Evolutionary conservation across 495 filamentous ascomycete genomes (phyloP), one percentile per base, ranked within the genome.

Genomic region (Tetracladium marchalianum): DNA sequence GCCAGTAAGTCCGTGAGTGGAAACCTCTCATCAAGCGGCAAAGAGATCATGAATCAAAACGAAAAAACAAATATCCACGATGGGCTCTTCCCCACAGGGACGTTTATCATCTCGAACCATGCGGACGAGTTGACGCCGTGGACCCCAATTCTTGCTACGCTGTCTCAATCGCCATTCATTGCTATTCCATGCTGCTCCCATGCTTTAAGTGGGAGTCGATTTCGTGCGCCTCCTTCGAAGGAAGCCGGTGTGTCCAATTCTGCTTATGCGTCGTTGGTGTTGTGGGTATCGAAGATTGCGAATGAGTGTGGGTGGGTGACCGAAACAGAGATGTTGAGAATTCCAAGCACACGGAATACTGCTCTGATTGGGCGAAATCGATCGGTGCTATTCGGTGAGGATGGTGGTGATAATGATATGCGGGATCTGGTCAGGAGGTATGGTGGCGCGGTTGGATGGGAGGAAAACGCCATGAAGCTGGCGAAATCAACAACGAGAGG

Each of bases 21-120:
- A 27, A 27, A 27, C 3, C 5, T 38, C 19, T 2, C 18, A 15
- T 4, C 19, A 39, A 45, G 22, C 11, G 41, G 41, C 37, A 31
- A 17, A 24, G 18, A 32, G 8, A 27, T 3, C 22, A 27, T 3
- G 22, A n/a, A 10, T 3, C 39, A 60, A 62, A 33, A 58, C 61
- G 17, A 32, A 16, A 39, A n/a, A 47, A 16, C 39, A n/a, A 41
- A 41, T 27, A 70, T 76, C 33, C 83, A 90, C 51, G 69, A 84
- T 31, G 92, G 89, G 37, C 56, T 70, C 33, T 95, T 95, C 58
- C 75, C 76, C 0, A 57, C 63, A 24, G 78, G 80, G 24, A 94
- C 87, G 0, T 98, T 98, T 56, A 84, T 98, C 44, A 88, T 98
- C 49, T 90, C 87, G 36, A 97, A 97, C 57, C 92, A 97, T 58